Evolutionary conservation across 2,329 filamentous ascomycete species (phyloP).

Genomic region (Plectosphaerella cucumerina): DNA sequence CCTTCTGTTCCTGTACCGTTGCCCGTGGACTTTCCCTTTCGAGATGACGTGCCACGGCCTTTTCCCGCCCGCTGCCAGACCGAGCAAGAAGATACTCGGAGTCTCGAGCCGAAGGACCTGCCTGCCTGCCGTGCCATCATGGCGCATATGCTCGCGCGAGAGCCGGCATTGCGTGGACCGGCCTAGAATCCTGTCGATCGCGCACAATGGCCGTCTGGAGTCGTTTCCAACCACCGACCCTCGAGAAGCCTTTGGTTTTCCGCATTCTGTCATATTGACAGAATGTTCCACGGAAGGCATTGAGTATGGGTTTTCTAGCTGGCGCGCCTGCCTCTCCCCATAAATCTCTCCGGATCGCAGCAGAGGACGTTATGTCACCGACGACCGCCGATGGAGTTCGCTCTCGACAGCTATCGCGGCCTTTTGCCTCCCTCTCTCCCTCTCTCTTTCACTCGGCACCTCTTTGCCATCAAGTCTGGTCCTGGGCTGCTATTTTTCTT

Average conservation of each 20-base stretch:
- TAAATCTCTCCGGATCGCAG: not conserved
- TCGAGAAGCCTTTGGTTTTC: not conserved
- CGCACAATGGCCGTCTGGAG: no score
- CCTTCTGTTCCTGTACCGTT: slow-evolving; percentile 1
- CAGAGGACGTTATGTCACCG: not conserved
- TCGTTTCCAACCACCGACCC: not conserved
- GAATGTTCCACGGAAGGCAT: not conserved
- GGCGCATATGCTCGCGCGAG: not conserved
- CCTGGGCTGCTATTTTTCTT: not conserved
- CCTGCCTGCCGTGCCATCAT: not conserved
- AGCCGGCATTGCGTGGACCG: slow-evolving; percentile 3
- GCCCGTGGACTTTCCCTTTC: not conserved
- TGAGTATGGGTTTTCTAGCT: not conserved
- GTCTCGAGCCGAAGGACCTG: slow-evolving; percentile 1
- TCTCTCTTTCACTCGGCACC: no score
- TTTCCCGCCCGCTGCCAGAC: not conserved
- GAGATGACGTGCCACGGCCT: not conserved
- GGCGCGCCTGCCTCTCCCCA: not conserved
- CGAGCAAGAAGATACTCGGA: not conserved
- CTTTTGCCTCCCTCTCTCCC: not conserved
- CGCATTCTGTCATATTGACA: not conserved
- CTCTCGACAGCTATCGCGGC: not conserved
- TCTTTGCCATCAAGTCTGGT: not conserved
- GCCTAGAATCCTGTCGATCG: not conserved
- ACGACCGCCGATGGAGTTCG: no score